Evolutionary conservation across 495 filamentous ascomycete species (phyloP).

Genomic region (Hypomontagnella submonticulosa): DNA sequence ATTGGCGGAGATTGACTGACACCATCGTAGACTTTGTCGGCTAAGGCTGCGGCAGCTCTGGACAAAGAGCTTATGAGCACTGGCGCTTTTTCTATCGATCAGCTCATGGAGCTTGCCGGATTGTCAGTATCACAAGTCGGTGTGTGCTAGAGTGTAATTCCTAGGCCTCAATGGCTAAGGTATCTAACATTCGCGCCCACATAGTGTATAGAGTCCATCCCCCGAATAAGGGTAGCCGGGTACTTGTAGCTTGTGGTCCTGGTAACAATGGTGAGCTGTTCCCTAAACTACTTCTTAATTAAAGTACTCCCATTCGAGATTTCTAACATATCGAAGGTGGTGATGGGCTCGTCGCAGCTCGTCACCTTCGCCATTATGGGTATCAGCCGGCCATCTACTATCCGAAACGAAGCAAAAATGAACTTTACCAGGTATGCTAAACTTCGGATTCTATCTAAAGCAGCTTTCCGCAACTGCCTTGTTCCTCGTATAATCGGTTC

Average conservation of each 20-base stretch:
- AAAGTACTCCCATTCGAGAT: constrained; percentile 31
- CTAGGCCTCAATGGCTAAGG: not conserved
- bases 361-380: constrained; percentile 93
- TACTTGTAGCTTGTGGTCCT: constrained; percentile 92
- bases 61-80: constrained; percentile 94
- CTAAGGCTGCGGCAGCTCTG: constrained; percentile 86
- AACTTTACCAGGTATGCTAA: constrained; percentile 79
- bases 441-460: constrained; percentile 9
- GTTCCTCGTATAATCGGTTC: not conserved
- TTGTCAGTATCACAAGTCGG: constrained; percentile 93
- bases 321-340: constrained; percentile 68
- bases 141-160: constrained; percentile 48
- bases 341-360: constrained; percentile 93
- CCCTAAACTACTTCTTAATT: constrained; percentile 25
- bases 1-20: constrained; percentile 32
- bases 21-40: constrained; percentile 75
- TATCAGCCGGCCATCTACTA: constrained; percentile 93
- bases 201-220: constrained; percentile 88
- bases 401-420: constrained; percentile 88
- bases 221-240: constrained; percentile 70
- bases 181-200: constrained; percentile 20
- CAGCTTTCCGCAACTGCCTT: constrained; percentile 5
- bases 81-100: constrained; percentile 93
- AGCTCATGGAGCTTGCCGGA: constrained; percentile 96
- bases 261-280: constrained; percentile 84